Base-by-base conservation (phyloP, 2,329 filamentous ascomycete genomes). In the Claviceps sp. region DNA sequence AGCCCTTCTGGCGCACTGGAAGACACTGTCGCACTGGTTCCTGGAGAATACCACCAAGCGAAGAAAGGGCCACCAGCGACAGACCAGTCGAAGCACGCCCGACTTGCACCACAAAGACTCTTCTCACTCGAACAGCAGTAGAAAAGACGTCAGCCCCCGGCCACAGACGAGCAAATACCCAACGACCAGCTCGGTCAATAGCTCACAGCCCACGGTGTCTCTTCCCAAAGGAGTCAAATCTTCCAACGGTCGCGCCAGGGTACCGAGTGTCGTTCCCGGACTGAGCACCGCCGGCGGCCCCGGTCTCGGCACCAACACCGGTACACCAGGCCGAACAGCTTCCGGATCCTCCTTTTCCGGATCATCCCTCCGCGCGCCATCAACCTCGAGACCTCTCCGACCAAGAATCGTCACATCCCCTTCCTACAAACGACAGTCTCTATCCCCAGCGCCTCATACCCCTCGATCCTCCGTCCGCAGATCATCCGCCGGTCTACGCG, bases 381-480 rank as follows among this genome's bases (percentile, higher is more conserved):
- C 60, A 66, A 38, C 57, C 63, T 34, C 60, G 61, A 14, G 57
- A 9, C 57, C 61, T 50, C 52, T 45, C 48, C 57, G 70, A 51
- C 55, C 62, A 43, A 55, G 61, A 50, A 58, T 68, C 34, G 59
- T 34, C 24, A 46, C 44, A 24, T 62, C 67, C 34, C 62, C 68
- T 49, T 57, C 68, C n/a, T 79, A 82, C 61, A 84, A 84, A 61
- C 79, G 88, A 16, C 85, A 88, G 55, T 95, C 89, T 0, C 70
- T 94, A 9, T 95, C 88, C 0, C 93, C 93, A 0, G 85, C 84
- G 2, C 91, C 93, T 0, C 67, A 96, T 42, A 97, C 93, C 0
- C 91, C 93, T 3, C 85, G 89, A 41, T 89, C 88, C 5, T 87
- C 86, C 1, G 85, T 94, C 61, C 82, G 93, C 11, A 85, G 89